These are phyloP conservation scores for Picea glauca DNA, from an alignment of 75 land plant genomes.

Conservation along the genomic window DNA sequence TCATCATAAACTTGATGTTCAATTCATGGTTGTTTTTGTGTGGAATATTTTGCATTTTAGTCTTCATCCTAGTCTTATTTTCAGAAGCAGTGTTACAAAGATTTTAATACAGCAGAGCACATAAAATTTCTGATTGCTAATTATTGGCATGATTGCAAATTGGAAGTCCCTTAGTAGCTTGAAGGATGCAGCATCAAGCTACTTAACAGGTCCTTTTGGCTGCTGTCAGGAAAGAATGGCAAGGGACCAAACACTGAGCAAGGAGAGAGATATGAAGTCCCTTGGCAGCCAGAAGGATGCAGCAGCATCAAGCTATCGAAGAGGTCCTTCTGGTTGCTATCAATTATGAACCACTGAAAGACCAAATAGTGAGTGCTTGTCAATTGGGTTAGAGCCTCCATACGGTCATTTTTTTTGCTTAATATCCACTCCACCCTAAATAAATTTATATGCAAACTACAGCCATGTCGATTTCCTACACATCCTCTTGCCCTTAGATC, in stretches of 20 bases:
- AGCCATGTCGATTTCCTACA: too few species aligned
- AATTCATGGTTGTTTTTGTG: neutral
- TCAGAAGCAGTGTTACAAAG: neutral
- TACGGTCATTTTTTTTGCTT: too few species aligned
- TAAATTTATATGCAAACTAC: too few species aligned
- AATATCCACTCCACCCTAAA: too few species aligned
- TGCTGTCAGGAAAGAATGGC: neutral
- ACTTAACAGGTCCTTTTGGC: neutral
- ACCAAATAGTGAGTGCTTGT: neutral
- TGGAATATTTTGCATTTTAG: neutral
- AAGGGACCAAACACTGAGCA: neutral
- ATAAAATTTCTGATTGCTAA: neutral
- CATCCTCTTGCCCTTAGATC: too few species aligned
- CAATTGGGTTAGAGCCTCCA: too few species aligned
- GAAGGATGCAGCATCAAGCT: neutral
- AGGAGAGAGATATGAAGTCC: neutral
- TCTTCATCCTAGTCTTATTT: neutral
- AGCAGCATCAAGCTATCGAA: too few species aligned
- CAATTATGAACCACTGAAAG: neutral
- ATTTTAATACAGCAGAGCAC: neutral
- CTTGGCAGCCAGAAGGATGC: neutral
- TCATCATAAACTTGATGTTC: neutral
- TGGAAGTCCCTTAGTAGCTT: neutral
- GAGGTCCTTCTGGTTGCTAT: too few species aligned
- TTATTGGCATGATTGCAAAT: neutral